phyloP scores from a whole-genome alignment of 768 basidiomycete species.

The Paxillus ammoniavirescens region DNA sequence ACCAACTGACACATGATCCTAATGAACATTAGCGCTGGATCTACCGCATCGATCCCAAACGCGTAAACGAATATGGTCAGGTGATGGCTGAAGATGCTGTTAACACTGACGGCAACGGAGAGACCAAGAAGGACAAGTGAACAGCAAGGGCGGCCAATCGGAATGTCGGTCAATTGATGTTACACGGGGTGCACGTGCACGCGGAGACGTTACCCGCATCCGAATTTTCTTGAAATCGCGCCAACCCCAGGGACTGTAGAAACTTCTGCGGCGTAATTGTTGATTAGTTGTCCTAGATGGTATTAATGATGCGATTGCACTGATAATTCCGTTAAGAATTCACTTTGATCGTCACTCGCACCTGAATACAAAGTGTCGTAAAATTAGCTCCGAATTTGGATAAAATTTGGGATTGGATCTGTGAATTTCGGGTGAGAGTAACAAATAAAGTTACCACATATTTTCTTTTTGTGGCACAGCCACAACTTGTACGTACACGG shows the following conservation, averaged over 20 bases:
- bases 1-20: constrained; percentile 16
- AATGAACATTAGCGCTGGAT: constrained; percentile 76
- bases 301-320: not conserved
- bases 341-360: no score
- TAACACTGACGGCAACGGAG: constrained; percentile 38
- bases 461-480: constrained; percentile 6
- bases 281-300: not conserved
- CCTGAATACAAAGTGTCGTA: not conserved
- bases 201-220: not conserved
- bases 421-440: not conserved
- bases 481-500: constrained; percentile 16
- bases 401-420: not conserved
- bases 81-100: constrained; percentile 55
- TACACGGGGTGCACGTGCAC: no score
- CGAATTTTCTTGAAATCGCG: constrained; percentile 4
- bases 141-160: constrained; percentile 5
- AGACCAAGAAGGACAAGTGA: constrained; percentile 60
- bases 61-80: constrained; percentile 96
- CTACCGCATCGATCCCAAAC: constrained; percentile 92
- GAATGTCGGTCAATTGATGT: not conserved
- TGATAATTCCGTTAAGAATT: not conserved
- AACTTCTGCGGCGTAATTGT: not conserved
- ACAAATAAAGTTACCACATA: constrained; percentile 12
- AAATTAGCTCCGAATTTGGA: constrained; percentile 7
- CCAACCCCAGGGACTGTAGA: constrained; percentile 11